Evolutionary conservation across 2,329 filamentous ascomycete species (phyloP).

Genomic region (Cercospora sp.): DNA sequence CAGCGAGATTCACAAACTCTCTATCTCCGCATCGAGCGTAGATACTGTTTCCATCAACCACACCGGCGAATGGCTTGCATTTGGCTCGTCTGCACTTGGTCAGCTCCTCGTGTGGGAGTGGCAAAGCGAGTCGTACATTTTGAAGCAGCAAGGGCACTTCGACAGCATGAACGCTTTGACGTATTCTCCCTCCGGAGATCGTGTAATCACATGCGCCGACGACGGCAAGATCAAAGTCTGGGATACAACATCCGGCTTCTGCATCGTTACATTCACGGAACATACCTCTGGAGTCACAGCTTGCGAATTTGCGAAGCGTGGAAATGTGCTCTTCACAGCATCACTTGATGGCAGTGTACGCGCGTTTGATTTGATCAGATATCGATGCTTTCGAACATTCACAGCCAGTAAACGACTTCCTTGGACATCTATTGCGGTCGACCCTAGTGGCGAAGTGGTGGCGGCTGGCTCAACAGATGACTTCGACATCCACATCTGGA

Average conservation of each 20-base stretch:
- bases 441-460: slow-evolving; percentile 93
- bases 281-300: slow-evolving; percentile 92
- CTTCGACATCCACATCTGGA: slow-evolving; percentile 98
- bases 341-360: slow-evolving; percentile 91
- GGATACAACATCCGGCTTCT: slow-evolving; percentile 96
- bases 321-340: slow-evolving; percentile 92
- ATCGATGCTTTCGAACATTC: slow-evolving; percentile 96
- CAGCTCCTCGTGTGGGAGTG: slow-evolving; percentile 99
- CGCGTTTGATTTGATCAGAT: slow-evolving; percentile 94
- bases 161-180: slow-evolving; percentile 91
- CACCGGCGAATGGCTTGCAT: slow-evolving; percentile 93
- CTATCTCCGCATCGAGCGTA: slow-evolving; percentile 95
- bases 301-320: slow-evolving; percentile 91
- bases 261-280: slow-evolving; percentile 96
- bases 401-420: slow-evolving; percentile 88
- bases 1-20: slow-evolving; percentile 87
- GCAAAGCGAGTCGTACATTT: slow-evolving; percentile 97
- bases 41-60: slow-evolving; percentile 93
- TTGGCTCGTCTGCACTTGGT: slow-evolving; percentile 90
- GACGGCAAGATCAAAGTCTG: slow-evolving; percentile 99
- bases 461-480: slow-evolving; percentile 94
- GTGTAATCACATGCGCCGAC: slow-evolving; percentile 89
- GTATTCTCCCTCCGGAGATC: slow-evolving; percentile 91
- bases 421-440: slow-evolving; percentile 93
- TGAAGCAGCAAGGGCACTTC: slow-evolving; percentile 97